Evolutionary conservation across 2,329 filamentous ascomycete genomes (phyloP).

Genomic region (Sordariomycetes sp.): DNA sequence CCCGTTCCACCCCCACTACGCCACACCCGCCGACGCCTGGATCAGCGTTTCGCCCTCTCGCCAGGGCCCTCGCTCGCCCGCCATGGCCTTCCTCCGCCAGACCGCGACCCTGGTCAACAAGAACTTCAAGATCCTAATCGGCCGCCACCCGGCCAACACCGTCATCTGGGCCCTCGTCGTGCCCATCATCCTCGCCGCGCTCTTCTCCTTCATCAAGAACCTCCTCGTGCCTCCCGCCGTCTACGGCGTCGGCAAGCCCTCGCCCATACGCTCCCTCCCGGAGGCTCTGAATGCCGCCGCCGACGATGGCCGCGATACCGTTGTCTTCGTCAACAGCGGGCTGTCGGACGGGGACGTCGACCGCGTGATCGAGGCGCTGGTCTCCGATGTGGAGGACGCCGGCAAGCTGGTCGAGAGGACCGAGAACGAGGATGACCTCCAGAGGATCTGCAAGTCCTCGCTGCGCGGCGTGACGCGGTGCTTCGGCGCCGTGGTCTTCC

Average conservation of each 20-base stretch:
- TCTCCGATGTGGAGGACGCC: constrained; percentile 41
- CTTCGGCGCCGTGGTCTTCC: constrained; percentile 65
- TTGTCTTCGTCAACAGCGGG: constrained; percentile 73
- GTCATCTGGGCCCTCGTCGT: constrained; percentile 47
- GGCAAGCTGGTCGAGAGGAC: constrained; percentile 47
- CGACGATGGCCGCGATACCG: constrained; percentile 48
- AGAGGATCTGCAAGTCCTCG: constrained; percentile 50
- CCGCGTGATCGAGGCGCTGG: constrained; percentile 54
- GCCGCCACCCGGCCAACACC: constrained; percentile 41
- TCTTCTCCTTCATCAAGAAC: constrained; percentile 65
- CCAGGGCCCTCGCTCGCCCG: constrained; percentile 2
- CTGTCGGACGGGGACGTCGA: constrained; percentile 60
- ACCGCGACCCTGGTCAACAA: constrained; percentile 51
- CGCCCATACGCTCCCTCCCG: constrained; percentile 51
- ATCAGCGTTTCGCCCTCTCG: too few species aligned
- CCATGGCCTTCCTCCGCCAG: constrained; percentile 45
- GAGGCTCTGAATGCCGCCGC: constrained; percentile 50
- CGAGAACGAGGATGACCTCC: constrained; percentile 43
- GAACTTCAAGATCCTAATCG: constrained; percentile 47
- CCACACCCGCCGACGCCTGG: too few species aligned
- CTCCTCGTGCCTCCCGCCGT: constrained; percentile 69
- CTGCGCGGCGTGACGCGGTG: constrained; percentile 59
- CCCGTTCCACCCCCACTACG: too few species aligned
- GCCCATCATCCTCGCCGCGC: constrained; percentile 45
- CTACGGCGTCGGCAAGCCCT: constrained; percentile 59